phyloP scores from a whole-genome alignment of 2,329 filamentous ascomycete species.

The Clathrospora elynae region DNA sequence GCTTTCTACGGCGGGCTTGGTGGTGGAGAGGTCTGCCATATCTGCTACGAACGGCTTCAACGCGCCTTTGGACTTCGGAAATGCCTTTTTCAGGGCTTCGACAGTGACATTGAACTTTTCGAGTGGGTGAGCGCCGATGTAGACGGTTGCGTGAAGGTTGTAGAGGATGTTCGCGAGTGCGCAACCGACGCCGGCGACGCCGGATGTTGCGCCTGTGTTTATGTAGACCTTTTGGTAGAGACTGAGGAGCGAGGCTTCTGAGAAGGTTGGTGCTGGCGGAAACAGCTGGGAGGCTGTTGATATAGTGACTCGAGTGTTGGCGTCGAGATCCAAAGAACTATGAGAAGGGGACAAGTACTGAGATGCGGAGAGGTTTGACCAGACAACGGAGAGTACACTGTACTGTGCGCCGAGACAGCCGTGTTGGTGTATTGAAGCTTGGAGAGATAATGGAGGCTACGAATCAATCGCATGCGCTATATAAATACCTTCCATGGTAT shows the following conservation, averaged over 20 bases:
- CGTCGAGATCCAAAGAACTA: too few relatives aligned
- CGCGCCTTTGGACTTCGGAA: constrained; percentile 41
- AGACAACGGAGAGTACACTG: too few relatives aligned
- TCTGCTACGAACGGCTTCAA: constrained; percentile 36
- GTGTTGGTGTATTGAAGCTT: too few relatives aligned
- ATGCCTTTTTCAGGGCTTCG: constrained; percentile 46
- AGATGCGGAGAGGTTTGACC: too few relatives aligned
- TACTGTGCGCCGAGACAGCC: too few relatives aligned
- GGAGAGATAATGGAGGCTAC: too few relatives aligned
- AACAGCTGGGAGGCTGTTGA: constrained; percentile 27
- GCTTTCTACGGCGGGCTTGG: constrained; percentile 45
- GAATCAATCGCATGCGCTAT: too few relatives aligned
- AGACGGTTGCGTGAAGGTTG: constrained; percentile 58
- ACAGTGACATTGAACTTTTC: constrained; percentile 53
- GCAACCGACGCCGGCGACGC: too few relatives aligned
- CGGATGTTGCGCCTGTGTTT: constrained; percentile 55
- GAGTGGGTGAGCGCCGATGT: constrained; percentile 56
- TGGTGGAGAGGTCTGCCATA: constrained; percentile 48
- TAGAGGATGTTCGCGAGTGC: constrained; percentile 61
- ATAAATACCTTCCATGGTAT: too few relatives aligned
- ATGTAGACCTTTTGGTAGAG: constrained; percentile 55
- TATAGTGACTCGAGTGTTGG: too few relatives aligned
- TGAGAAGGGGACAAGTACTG: too few relatives aligned
- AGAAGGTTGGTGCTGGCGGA: constrained; percentile 50
- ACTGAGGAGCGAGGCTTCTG: constrained; percentile 52